Base-by-base conservation (phyloP, 2,329 filamentous ascomycete genomes). In the Pseudocercospora crystallina region DNA sequence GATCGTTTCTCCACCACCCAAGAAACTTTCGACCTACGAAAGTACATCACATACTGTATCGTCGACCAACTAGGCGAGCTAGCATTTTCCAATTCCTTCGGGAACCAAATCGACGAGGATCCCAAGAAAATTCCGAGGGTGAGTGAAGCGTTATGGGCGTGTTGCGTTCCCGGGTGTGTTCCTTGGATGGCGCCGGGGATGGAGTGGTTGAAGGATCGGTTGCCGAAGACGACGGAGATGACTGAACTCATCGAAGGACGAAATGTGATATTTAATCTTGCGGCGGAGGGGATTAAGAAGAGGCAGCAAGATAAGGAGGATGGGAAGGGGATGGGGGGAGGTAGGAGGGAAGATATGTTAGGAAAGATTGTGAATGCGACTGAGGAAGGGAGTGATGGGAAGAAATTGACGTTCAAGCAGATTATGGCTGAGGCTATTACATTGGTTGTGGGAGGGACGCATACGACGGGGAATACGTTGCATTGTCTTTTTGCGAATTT, bases 381-480 rank as follows among this genome's bases (percentile, higher is more conserved):
- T 3, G 32, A 46, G n/a, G 43, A 36, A 36, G 33, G 43, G 14
- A 20, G 20, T 2, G n/a, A n/a, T n/a, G 37, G 12, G 11, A 33
- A 20, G 36, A 13, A 40, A 13, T 39, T 40, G 39, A 39, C 14
- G 15, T 11, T 20, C 11, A 8, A 9, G 11, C 36, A 47, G 7
- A 8, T 46, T 13, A 36, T 36, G 32, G 32, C 43, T 10, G 15
- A 35, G 8, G 35, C 33, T 31, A 34, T 35, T 34, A 38, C 42
- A 13, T 30, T 39, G 8, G 39, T 43, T 13, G 41, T 51, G 9
- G 48, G 31, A 11, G 48, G 48, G 11, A 34, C 41, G 12, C 41
- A 51, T 30, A 51, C 48, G 14, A 51, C 48, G 3, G 33, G 31
- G 5, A 43, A 43, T 30, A 46, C 48, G 8, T 34, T 51, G 2